Evolutionary conservation across 202 grass and related monocot genomes (phyloP).

Genomic region (Setaria italica): DNA sequence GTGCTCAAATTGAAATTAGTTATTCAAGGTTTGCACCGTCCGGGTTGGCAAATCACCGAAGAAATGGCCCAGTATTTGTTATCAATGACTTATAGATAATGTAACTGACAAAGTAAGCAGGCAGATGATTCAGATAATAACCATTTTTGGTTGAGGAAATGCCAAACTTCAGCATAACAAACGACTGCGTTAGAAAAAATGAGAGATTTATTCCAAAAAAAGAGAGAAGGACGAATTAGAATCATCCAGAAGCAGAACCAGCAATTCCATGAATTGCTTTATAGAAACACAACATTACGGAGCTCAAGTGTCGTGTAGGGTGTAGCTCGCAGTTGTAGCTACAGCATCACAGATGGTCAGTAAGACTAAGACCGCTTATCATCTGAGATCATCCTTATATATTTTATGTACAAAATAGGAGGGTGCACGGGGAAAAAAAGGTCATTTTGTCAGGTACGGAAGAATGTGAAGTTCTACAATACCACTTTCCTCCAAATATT

Average conservation of each 20-base stretch:
- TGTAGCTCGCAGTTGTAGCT: not conserved
- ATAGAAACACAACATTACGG: no score
- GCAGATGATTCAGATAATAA: no score
- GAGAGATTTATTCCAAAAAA: no score
- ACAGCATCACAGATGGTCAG: not conserved
- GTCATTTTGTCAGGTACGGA: not conserved
- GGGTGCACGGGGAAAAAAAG: not conserved
- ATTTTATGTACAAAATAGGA: conserved; percentile 33
- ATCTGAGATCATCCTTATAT: not conserved
- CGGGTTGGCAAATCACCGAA: no score
- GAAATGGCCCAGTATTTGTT: no score
- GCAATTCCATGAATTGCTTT: not conserved
- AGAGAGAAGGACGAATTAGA: not conserved
- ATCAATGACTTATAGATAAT: no score
- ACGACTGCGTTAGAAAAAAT: no score
- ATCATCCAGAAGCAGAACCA: not conserved
- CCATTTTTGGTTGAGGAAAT: no score
- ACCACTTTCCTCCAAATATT: not conserved
- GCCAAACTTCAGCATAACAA: not conserved
- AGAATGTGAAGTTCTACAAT: not conserved
- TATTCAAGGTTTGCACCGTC: no score
- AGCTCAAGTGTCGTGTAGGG: not conserved
- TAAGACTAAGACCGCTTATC: not conserved
- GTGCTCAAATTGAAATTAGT: no score
- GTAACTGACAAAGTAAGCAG: no score